Base-by-base conservation (phyloP, 2,329 filamentous ascomycete species). In the Cercospora beticola region DNA sequence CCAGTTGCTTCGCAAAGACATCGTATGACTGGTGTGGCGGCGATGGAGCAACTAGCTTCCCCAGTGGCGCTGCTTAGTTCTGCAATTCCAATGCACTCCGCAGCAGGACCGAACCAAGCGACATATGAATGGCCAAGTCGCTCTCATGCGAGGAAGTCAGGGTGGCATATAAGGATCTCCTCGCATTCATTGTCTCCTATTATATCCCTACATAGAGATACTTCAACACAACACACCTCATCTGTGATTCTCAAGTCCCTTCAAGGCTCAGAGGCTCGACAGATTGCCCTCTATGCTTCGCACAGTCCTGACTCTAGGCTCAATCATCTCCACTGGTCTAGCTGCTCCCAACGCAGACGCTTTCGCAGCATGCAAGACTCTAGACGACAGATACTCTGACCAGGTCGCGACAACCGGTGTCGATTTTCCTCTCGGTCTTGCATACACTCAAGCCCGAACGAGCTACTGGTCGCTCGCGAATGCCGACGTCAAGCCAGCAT, bases 381-480 rank as follows among this genome's bases (percentile, higher is more conserved):
- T 68, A 30, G 57, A 66, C 26, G 63, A 64, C 36, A 63, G 67
- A 26, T 70, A 69, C 33, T 63, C 70, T 3, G 28, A 65, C 16
- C 71, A 73, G 36, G 67, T 71, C 23, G 68, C 68, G 7, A 65
- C 70, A 54, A 67, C 36, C 28, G 68, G 28, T 6, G 46, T 71
- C 23, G 65, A 64, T 10, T 6, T 70, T 16, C 67, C 65, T 4
- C 59, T 72, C 23, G 67, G 63, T 21, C 49, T 67, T 31, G 64
- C 66, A 36, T 72, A 73, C 59, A 68, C 65, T n/a, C 26, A 71
- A 31, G 65, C 67, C 9, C 62, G 66, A 28, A 62, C 60, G 14
- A 67, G 68, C 23, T 72, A 73, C 60, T 73, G 71, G 71, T 72
- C 70, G 12, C 66, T 61, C 9, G 70, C 71, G 9, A 73, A 73